Evolutionary conservation across 2,329 filamentous ascomycete species (phyloP).

Genomic region (Fusarium duplospermum): DNA sequence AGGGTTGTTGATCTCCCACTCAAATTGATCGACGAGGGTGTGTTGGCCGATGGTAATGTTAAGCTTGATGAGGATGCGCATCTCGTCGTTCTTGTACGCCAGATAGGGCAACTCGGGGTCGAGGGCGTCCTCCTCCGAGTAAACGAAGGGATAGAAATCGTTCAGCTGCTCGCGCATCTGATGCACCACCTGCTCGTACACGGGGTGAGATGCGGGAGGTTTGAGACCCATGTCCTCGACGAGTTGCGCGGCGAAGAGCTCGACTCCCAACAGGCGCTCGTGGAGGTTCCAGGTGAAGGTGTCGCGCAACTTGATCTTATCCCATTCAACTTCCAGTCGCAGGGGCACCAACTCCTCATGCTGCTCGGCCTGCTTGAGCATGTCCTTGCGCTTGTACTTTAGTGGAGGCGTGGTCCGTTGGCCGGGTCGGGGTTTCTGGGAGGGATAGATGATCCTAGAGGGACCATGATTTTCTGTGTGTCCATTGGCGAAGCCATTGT

Average conservation of each 20-base stretch:
- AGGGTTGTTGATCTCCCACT: slow-evolving; percentile 98
- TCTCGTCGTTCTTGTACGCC: slow-evolving; percentile 98
- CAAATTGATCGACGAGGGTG: slow-evolving; percentile 95
- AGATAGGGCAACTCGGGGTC: slow-evolving; percentile 91
- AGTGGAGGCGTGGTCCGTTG: slow-evolving; percentile 79
- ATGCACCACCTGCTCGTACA: slow-evolving; percentile 69
- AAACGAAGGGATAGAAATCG: slow-evolving; percentile 94
- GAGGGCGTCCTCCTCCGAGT: slow-evolving; percentile 87
- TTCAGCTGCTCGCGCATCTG: slow-evolving; percentile 90
- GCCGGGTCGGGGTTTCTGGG: slow-evolving; percentile 79
- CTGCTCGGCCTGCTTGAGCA: slow-evolving; percentile 87
- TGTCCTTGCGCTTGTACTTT: slow-evolving; percentile 81
- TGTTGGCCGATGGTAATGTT: slow-evolving; percentile 98
- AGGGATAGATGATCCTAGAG: slow-evolving; percentile 82
- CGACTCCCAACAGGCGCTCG: slow-evolving; percentile 82
- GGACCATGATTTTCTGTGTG: slow-evolving; percentile 78
- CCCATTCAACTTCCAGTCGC: slow-evolving; percentile 91
- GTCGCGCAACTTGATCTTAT: slow-evolving; percentile 94
- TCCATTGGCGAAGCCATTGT: slow-evolving; percentile 89
- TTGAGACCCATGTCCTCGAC: slow-evolving; percentile 91
- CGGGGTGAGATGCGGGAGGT: slow-evolving; percentile 73
- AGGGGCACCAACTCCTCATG: slow-evolving; percentile 92
- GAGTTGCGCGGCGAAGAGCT: slow-evolving; percentile 88
- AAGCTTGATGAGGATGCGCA: slow-evolving; percentile 94
- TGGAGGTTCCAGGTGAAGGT: slow-evolving; percentile 99